A percentile compares a stretch with the other conserved stretches of the same genome.
Conservation (phyloP, 1,284 basidiomycete genomes). For the Psilocybe mexicana region DNA sequence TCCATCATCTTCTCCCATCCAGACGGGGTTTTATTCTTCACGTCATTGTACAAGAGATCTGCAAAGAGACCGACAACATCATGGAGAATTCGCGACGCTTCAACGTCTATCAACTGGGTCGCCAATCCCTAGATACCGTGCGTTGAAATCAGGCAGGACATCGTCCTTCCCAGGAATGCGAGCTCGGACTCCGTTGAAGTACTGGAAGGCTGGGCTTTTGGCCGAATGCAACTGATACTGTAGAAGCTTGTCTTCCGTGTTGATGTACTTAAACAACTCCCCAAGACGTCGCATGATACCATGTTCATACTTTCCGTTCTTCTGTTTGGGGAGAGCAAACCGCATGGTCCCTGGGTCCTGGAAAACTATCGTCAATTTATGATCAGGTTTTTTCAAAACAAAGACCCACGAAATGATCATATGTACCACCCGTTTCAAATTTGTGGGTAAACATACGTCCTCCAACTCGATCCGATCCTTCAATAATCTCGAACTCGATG, state of each 20-base stretch:
- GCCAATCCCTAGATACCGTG: slow-evolving; percentile 5
- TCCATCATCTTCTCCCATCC: slow-evolving; percentile 24
- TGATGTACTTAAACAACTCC: no score
- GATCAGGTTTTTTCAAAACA: no score
- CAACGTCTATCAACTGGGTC: not conserved
- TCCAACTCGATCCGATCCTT: slow-evolving; percentile 16
- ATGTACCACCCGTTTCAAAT: slow-evolving; percentile 16
- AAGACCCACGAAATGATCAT: no score
- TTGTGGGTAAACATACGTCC: slow-evolving; percentile 24
- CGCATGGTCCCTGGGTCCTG: no score
- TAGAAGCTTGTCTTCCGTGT: no score
- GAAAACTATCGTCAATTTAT: no score
- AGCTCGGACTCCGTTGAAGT: slow-evolving; percentile 17
- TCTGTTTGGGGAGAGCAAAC: no score
- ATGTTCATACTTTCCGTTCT: no score
- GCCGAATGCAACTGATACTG: no score
- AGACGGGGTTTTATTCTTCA: slow-evolving; percentile 10
- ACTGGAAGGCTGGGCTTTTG: slow-evolving; percentile 11
- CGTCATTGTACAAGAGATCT: slow-evolving; percentile 14
- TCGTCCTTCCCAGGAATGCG: slow-evolving; percentile 5
- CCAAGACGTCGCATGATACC: no score
- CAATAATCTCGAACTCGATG: slow-evolving; percentile 22
- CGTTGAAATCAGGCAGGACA: slow-evolving; percentile 8
- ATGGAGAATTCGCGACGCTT: slow-evolving; percentile 10
- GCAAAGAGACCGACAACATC: slow-evolving; percentile 22